Evolutionary conservation across 768 basidiomycete species (phyloP).

Genomic region (Brasilioporus rufonigricans): DNA sequence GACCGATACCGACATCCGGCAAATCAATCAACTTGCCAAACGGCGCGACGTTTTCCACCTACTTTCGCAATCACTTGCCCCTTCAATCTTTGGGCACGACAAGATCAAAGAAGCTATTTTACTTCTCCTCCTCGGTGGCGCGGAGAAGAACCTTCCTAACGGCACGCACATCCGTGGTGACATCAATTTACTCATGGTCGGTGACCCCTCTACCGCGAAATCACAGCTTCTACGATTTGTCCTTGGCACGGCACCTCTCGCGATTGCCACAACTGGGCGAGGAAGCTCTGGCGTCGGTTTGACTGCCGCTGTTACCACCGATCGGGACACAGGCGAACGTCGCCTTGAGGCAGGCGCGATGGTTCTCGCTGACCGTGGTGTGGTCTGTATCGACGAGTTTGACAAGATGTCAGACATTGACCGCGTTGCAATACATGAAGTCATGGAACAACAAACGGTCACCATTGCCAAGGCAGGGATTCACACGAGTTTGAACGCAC

Average conservation of each 20-base stretch:
- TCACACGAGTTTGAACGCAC: slow-evolving; percentile 95
- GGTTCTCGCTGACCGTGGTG: slow-evolving; percentile 98
- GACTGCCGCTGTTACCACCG: slow-evolving; percentile 97
- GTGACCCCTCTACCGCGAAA: slow-evolving; percentile 98
- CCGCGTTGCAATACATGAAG: slow-evolving; percentile 98
- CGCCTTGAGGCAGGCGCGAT: slow-evolving; percentile 98
- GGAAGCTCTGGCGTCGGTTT: slow-evolving; percentile 99
- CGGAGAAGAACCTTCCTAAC: slow-evolving; percentile 96
- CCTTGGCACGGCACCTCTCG: slow-evolving; percentile 91
- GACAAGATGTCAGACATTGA: slow-evolving; percentile 99
- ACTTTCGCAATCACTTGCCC: slow-evolving; percentile 92
- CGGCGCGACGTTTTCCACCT: slow-evolving; percentile 83
- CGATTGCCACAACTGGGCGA: slow-evolving; percentile 97
- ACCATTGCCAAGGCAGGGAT: slow-evolving; percentile 99
- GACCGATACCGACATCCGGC: slow-evolving; percentile 92
- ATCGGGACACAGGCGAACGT: slow-evolving; percentile 96
- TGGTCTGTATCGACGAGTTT: slow-evolving; percentile 99
- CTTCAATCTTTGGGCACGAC: slow-evolving; percentile 96
- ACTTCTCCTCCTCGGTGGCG: slow-evolving; percentile 90
- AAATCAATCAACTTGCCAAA: slow-evolving; percentile 92
- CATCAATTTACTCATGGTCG: slow-evolving; percentile 99
- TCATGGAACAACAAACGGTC: slow-evolving; percentile 99
- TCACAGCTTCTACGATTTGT: slow-evolving; percentile 95
- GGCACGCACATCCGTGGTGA: slow-evolving; percentile 99
- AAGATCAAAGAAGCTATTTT: slow-evolving; percentile 94